phyloP scores from a whole-genome alignment of 208 protist species.

The Trypanosoma lewisi region DNA sequence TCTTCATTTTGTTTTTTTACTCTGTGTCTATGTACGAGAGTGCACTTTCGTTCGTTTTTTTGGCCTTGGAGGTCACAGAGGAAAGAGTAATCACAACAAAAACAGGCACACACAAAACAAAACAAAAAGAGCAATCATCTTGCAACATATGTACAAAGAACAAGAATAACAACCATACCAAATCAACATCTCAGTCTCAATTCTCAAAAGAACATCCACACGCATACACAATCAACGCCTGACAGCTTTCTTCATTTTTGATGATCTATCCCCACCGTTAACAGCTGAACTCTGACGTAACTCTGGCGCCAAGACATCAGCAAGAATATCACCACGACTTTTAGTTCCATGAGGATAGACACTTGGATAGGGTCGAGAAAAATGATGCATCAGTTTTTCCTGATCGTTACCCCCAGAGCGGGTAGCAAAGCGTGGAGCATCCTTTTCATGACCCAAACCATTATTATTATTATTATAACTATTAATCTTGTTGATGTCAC shows the following conservation, averaged over 20 bases:
- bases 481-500: background rate
- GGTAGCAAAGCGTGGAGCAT: background rate
- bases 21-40: no score
- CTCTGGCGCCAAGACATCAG: conserved; percentile 4
- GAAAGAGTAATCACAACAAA: no score
- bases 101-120: no score
- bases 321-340: conserved; percentile 8
- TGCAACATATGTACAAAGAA: no score
- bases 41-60: no score
- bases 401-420: background rate
- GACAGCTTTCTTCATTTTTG: background rate
- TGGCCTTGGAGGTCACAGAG: no score
- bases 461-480: conserved; percentile 4
- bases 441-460: background rate
- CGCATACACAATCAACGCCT: background rate
- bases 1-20: no score
- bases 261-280: conserved; percentile 1
- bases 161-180: no score
- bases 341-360: background rate
- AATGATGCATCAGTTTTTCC: background rate
- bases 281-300: background rate
- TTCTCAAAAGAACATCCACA: no score
- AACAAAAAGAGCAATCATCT: no score
- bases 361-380: background rate
- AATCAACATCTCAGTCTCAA: no score